These are phyloP conservation scores for Colletotrichum sp. DNA, from an alignment of 2,329 filamentous ascomycete species.

Conservation along the genomic window DNA sequence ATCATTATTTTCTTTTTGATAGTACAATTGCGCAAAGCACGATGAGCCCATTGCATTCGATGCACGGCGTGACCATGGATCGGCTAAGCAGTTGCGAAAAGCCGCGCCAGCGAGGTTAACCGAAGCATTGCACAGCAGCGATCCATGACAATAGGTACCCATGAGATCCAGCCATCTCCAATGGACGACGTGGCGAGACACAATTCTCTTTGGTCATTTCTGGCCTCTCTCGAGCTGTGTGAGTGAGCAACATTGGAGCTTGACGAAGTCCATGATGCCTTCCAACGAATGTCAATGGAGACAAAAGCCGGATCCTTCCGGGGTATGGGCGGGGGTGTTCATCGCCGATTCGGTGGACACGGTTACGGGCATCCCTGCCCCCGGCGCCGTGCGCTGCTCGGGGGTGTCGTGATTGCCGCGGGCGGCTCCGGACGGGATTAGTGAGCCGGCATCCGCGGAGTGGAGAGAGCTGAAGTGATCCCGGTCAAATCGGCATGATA, in stretches of 20 bases:
- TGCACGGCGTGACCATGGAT: not conserved
- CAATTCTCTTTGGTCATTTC: not conserved
- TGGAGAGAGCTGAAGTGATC: not conserved
- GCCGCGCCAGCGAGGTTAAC: not conserved
- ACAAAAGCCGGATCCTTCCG: not conserved
- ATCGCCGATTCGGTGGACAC: not conserved
- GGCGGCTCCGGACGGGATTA: not conserved
- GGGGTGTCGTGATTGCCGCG: not conserved
- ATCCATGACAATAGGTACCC: too few relatives aligned
- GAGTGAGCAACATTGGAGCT: accelerated
- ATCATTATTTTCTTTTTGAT: not conserved
- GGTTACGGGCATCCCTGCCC: not conserved
- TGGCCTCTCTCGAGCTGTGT: not conserved
- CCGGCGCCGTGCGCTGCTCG: not conserved
- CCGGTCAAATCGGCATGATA: not conserved
- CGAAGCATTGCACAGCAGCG: not conserved
- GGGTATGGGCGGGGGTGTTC: not conserved
- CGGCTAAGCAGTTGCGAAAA: not conserved
- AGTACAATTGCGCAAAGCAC: not conserved
- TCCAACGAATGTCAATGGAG: accelerated
- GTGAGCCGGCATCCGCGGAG: not conserved
- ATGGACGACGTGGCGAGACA: not conserved
- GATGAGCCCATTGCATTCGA: not conserved
- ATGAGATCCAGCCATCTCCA: not conserved
- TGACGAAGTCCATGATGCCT: too few relatives aligned